Evolutionary conservation across 352 stramenopile species (phyloP), one percentile per base, ranked within the genome.

Genomic region (Phytophthora cajani): DNA sequence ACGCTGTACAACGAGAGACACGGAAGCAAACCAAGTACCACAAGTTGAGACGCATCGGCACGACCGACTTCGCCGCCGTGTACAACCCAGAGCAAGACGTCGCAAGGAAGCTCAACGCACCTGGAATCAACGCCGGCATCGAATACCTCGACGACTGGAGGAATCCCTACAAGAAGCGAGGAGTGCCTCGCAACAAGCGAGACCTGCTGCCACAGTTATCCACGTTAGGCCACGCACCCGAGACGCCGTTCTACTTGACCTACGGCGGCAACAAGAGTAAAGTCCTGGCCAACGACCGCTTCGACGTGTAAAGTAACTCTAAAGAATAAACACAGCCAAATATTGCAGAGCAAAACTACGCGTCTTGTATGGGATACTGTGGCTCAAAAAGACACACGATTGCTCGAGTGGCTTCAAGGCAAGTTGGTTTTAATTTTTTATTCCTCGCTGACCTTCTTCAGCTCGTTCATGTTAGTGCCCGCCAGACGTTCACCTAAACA

Each of bases 401-500:
- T 27, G 46, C 55, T 46, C 16, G 23, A 62, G 49, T 12, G 17
- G 50, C 46, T 69, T 52, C 51, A 50, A 64, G 7, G 42, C 17
- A 23, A 21, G 16, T 49, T 21, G 19, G 38, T 52, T 23, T 14
- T 21, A 56, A 64, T 54, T 69, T 50, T 25, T 74, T 92, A 92
- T 71, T 94, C 87, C 42, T 94, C 84, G 71, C 75, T 87, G 63
- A 91, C 54, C 69, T 92, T 95, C 78, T 95, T 95, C 36, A 95
- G 78, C 55, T 93, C 87, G 69, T 92, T 92, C 84, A 94, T 91
- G 79, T 94, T 94, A 38, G 85, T 94, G 30, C 87, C 87, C 6
- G 86, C 85, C 21, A 94, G 83, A 47, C 54, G 67, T 59, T 94
- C 86, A 38, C 86, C 86, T 93, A 49, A 1, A 58, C 62, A 23